phyloP scores from a whole-genome alignment of 768 basidiomycete genomes.

The Tulasnella sp. region DNA sequence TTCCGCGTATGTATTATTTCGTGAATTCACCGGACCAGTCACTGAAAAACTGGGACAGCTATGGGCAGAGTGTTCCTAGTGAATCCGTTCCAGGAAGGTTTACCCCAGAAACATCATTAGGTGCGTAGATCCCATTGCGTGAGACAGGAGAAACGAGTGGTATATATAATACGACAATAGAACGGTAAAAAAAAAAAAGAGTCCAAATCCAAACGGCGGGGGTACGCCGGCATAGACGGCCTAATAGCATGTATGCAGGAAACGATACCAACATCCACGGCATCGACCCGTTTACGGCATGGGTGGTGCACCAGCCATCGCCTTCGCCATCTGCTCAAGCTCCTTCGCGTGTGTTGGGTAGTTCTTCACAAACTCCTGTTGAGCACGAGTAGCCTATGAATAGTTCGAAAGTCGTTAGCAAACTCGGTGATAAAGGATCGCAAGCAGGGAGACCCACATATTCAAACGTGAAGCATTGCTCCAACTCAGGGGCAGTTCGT shows the following conservation, averaged over 20 bases:
- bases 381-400: conserved; percentile 69
- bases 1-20: too few relatives aligned
- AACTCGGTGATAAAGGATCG: conserved; percentile 1
- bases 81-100: too few relatives aligned
- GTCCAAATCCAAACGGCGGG: neutral
- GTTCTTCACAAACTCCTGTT: conserved; percentile 73
- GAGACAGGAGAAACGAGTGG: neutral
- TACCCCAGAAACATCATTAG: neutral
- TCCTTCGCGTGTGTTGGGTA: conserved; percentile 72
- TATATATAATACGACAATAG: conserved; percentile 14
- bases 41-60: too few relatives aligned
- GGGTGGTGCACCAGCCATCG: conserved; percentile 22
- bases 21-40: too few relatives aligned
- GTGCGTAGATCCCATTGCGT: conserved; percentile 3
- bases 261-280: neutral
- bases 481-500: conserved; percentile 83
- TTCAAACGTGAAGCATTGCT: conserved; percentile 67
- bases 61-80: too few relatives aligned
- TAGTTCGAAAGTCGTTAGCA: conserved; percentile 19
- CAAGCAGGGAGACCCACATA: conserved; percentile 50
- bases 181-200: neutral
- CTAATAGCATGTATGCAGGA: neutral
- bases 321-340: conserved; percentile 38
- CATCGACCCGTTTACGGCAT: neutral
- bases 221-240: too few relatives aligned